These are phyloP conservation scores for Pleurotus platypus DNA, from an alignment of 768 basidiomycete genomes.

Conservation along the genomic window DNA sequence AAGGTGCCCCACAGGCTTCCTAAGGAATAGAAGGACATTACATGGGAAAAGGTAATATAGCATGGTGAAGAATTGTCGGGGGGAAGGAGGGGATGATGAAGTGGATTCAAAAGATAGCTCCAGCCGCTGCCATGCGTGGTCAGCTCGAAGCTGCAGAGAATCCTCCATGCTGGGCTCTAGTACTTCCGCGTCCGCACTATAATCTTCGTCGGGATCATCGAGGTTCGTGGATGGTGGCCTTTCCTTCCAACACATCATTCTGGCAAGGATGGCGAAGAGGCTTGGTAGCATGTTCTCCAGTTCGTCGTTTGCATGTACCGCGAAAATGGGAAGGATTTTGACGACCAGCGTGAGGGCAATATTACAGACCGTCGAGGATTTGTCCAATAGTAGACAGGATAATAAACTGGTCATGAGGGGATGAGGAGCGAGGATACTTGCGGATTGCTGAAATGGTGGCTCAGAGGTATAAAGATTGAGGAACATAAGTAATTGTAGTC, in stretches of 20 bases:
- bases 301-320: constrained; percentile 53
- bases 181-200: constrained; percentile 35
- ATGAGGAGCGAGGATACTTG: constrained; percentile 50
- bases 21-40: constrained; percentile 80
- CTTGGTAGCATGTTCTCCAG: constrained; percentile 61
- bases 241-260: constrained; percentile 75
- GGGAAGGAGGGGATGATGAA: constrained; percentile 53
- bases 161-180: constrained; percentile 31
- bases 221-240: constrained; percentile 25
- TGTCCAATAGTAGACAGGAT: constrained; percentile 67
- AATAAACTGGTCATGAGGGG: constrained; percentile 64
- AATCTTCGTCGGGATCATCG: constrained; percentile 19
- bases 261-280: constrained; percentile 63
- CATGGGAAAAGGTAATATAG: constrained; percentile 91
- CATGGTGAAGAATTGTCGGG: constrained; percentile 66
- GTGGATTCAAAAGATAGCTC: constrained; percentile 55
- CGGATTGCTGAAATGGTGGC: constrained; percentile 43
- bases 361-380: constrained; percentile 67
- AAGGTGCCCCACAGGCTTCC: constrained; percentile 64
- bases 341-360: constrained; percentile 61
- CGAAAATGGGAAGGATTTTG: constrained; percentile 73
- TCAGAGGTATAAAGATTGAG: constrained; percentile 61
- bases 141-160: constrained; percentile 41
- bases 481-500: constrained; percentile 68
- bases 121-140: constrained; percentile 66